Evolutionary conservation across 345 rosid genomes (phyloP), one percentile per base, ranked within the genome.

Genomic region (Bretschneidera sinensis): DNA sequence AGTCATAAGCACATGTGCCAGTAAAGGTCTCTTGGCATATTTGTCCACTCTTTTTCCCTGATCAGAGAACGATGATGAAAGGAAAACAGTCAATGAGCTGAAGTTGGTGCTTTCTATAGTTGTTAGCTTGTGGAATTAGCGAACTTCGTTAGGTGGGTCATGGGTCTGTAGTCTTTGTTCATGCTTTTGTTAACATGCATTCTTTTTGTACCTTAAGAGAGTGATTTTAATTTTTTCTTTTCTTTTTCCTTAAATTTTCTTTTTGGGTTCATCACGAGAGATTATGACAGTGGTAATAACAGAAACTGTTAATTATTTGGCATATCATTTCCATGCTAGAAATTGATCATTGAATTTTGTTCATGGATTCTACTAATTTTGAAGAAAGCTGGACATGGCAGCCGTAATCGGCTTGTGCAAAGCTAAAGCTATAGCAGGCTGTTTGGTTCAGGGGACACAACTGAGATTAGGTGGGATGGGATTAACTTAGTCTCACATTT

Each of bases 201-300:
- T 78, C 80, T 69, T 78, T 77, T 34, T 72, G 74, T 78, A 65
- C 72, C 73, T 52, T 65, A 56, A 51, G 51, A 24, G 58, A 56
- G 18, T 59, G 48, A 54, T 24, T 20, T 43, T 49, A 21, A 23
- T 33, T 9, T 31, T 28, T 18, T 55, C 13, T 24, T 18, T 21
- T 47, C 9, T 21, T 65, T 52, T 17, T 45, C 48, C 13, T 25
- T 18, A 11, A 7, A 9, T n/a, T 51, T 51, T 53, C 43, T 22
- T 51, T 51, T 64, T 47, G 62, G 63, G 66, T 57, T 81, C 56
- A 43, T 23, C 54, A 58, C 21, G 62, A 51, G 57, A 51, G 59
- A 60, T 64, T 64, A 45, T 54, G 62, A 49, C 14, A 53, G 60
- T 74, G 74, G 51, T 59, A 57, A 65, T 74, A 54, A 63, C 22